Base-by-base conservation (phyloP, 306 rosid genomes). In the Elaeagnus macrophylla region DNA sequence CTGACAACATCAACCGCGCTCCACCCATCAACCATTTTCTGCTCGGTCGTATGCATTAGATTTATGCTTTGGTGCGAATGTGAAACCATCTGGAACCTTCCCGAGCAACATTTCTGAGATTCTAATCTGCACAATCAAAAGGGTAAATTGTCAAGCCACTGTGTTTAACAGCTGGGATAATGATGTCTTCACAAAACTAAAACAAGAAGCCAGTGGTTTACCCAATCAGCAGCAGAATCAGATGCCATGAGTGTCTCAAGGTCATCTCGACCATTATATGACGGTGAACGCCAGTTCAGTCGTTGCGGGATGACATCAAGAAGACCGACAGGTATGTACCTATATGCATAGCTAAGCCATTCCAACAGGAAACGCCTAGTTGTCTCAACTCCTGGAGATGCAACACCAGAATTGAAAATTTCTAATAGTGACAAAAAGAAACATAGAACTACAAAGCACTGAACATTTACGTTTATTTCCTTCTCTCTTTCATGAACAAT, bases 161-260 rank as follows among this genome's bases (percentile, higher is more conserved):
- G 1, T 1, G 20, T 16, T 47, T 35, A 35, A 51, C n/a, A 47
- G 44, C 60, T 40, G 32, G 32, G 1, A 25, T 3, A 25, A 25
- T 10, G 39, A 57, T 37, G 40, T 10, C 20, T 17, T 56, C 13
- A 16, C 12, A 39, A 58, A 49, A 39, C 17, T 50, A 41, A 60
- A 54, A 14, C 6, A 36, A 41, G 35, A 60, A 13, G 48, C 45
- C 51, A 70, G 65, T 45, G 15, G 44, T 66, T 59, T 86, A 91
- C 97, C 97, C 97, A 91, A 69, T 91, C 95, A 39, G 86, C 89
- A 11, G 97, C 97, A 40, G 95, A 90, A 64, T 90, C 96, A 11
- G 97, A 91, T 74, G 83, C 91, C 97, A 91, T 86, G 51, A 83
- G 71, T 1, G 95, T 83, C 83, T 91, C 97, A 51, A 91, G 91